These are phyloP conservation scores for Globisporangium abappressorium DNA, from an alignment of 352 stramenopile genomes.

Conservation along the genomic window DNA sequence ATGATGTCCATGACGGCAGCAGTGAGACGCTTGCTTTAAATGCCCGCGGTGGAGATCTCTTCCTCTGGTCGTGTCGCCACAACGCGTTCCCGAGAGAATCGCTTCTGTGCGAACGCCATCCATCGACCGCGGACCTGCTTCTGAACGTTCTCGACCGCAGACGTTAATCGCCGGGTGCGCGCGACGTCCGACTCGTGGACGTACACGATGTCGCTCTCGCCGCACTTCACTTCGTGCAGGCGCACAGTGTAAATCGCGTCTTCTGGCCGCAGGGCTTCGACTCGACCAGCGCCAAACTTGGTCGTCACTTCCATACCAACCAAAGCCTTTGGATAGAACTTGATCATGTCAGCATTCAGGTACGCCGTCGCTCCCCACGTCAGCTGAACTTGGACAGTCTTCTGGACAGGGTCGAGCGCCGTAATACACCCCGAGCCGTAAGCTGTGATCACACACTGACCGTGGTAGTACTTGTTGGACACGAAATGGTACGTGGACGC, in stretches of 20 bases:
- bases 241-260: constrained; percentile 82
- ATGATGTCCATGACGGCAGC: not conserved
- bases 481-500: constrained; percentile 52
- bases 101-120: constrained; percentile 37
- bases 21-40: constrained; percentile 23
- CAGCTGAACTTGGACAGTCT: constrained; percentile 60
- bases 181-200: constrained; percentile 70
- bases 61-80: constrained; percentile 37
- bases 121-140: constrained; percentile 47
- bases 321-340: constrained; percentile 69
- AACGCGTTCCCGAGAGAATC: constrained; percentile 32
- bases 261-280: constrained; percentile 55
- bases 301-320: constrained; percentile 72
- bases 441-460: constrained; percentile 71
- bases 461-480: constrained; percentile 68
- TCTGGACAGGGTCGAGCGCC: constrained; percentile 44
- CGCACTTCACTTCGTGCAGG: constrained; percentile 34
- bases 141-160: constrained; percentile 50
- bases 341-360: constrained; percentile 57
- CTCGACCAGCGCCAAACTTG: constrained; percentile 67
- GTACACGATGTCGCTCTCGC: constrained; percentile 65
- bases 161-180: constrained; percentile 34
- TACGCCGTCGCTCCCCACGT: constrained; percentile 57
- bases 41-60: constrained; percentile 49
- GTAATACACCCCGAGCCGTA: constrained; percentile 62